Evolutionary conservation across 768 basidiomycete genomes (phyloP).

Genomic region (Dacryopinax primogenitus): DNA sequence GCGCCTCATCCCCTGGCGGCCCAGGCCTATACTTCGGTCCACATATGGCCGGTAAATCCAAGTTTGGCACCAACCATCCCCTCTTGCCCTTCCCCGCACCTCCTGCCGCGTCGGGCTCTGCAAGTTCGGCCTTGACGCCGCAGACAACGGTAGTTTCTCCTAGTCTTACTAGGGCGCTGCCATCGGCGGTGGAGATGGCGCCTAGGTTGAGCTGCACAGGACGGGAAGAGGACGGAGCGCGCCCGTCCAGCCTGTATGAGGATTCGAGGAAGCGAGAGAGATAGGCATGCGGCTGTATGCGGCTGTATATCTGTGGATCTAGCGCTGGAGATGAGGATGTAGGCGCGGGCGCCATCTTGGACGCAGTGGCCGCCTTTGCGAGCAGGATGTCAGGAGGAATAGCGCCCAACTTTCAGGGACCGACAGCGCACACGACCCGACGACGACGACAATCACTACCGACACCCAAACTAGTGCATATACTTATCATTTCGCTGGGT

Average conservation of each 20-base stretch:
- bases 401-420: too few species aligned
- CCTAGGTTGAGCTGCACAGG: conserved; percentile 34
- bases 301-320: conserved; percentile 19
- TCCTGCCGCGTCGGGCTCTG: conserved; percentile 62
- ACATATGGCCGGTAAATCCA: conserved; percentile 87
- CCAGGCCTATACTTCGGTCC: conserved; percentile 91
- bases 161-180: conserved; percentile 78
- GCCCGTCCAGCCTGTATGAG: conserved; percentile 69
- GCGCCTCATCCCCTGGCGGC: conserved; percentile 88
- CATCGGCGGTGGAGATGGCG: conserved; percentile 86
- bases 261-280: conserved; percentile 75
- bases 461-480: too few species aligned
- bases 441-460: too few species aligned
- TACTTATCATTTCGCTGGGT: too few species aligned
- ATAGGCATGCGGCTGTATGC: conserved; percentile 79
- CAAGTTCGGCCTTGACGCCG: conserved; percentile 90
- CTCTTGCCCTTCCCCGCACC: background rate
- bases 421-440: too few species aligned
- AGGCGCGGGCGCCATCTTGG: too few species aligned
- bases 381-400: too few species aligned
- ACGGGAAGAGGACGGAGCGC: conserved; percentile 28
- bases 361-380: too few species aligned
- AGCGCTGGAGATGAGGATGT: too few species aligned
- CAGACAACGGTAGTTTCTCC: conserved; percentile 93
- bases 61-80: conserved; percentile 61